These are phyloP conservation scores for Leccinum boreale DNA, from an alignment of 768 basidiomycete species.

Conservation along the genomic window DNA sequence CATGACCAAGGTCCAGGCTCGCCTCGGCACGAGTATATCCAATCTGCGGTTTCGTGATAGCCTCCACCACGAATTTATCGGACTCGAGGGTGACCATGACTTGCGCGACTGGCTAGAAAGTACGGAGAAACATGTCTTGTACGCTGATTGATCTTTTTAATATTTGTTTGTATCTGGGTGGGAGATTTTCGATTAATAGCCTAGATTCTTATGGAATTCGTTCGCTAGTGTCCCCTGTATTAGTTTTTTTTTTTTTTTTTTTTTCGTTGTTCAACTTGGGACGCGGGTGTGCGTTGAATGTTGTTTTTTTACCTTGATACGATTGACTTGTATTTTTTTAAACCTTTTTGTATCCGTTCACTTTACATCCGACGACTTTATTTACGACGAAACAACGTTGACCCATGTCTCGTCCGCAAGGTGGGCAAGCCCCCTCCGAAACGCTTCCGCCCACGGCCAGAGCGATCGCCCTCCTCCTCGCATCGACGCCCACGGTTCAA, in stretches of 20 bases:
- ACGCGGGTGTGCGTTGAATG: background rate
- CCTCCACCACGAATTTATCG: slow-evolving; percentile 59
- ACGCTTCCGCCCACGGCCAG: slow-evolving; percentile 83
- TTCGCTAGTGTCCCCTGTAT: slow-evolving; percentile 11
- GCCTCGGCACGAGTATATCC: slow-evolving; percentile 73
- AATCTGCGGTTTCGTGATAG: slow-evolving; percentile 76
- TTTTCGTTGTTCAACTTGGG: background rate
- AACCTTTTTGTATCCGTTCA: background rate
- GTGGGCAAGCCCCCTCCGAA: slow-evolving; percentile 40
- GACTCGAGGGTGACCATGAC: slow-evolving; percentile 59
- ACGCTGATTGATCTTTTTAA: slow-evolving; percentile 53
- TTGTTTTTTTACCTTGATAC: slow-evolving; percentile 3
- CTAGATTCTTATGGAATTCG: slow-evolving; percentile 26
- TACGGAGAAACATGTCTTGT: slow-evolving; percentile 81
- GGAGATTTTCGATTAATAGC: slow-evolving; percentile 23
- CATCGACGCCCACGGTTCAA: slow-evolving; percentile 79
- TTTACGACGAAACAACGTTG: background rate
- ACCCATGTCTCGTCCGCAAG: slow-evolving; percentile 41
- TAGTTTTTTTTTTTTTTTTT: background rate
- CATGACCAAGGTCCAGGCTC: slow-evolving; percentile 87
- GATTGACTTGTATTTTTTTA: slow-evolving; percentile 14
- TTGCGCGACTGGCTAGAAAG: slow-evolving; percentile 72
- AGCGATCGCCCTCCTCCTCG: slow-evolving; percentile 77
- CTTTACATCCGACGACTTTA: background rate
- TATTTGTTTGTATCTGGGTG: slow-evolving; percentile 6